These are phyloP conservation scores for Xylariaceae sp. DNA, from an alignment of 2,329 filamentous ascomycete genomes.

Conservation along the genomic window DNA sequence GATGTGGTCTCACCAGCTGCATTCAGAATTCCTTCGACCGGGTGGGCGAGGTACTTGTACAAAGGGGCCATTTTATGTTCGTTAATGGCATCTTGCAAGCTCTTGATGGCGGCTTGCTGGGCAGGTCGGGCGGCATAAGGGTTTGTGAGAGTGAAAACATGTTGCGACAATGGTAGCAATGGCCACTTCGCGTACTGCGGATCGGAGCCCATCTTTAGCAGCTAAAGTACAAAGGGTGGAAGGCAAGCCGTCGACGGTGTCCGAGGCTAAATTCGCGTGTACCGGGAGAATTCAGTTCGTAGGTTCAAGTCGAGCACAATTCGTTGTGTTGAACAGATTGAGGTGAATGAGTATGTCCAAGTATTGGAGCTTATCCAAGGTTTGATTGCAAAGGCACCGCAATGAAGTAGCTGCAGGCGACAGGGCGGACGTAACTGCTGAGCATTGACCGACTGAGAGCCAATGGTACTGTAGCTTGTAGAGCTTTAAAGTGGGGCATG, in stretches of 20 bases:
- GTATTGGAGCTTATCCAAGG: background rate
- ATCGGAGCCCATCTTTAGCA: constrained; percentile 73
- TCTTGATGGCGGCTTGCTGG: constrained; percentile 75
- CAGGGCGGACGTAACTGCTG: constrained; percentile 36
- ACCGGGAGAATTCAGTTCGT: too few species aligned
- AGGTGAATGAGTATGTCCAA: background rate
- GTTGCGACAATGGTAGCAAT: constrained; percentile 79
- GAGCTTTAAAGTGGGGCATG: constrained; percentile 11
- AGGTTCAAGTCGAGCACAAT: background rate
- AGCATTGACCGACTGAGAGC: constrained; percentile 10
- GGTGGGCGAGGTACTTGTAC: constrained; percentile 84
- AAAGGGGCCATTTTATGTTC: constrained; percentile 88
- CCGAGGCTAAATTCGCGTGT: too few species aligned
- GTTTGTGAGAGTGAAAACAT: constrained; percentile 87
- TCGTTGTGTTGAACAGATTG: background rate
- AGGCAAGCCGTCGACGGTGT: too few species aligned
- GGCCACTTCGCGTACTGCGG: constrained; percentile 87
- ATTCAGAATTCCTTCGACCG: constrained; percentile 82
- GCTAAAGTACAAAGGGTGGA: background rate
- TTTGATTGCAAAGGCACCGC: background rate
- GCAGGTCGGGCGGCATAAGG: constrained; percentile 69
- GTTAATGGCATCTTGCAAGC: constrained; percentile 80
- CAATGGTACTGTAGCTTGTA: constrained; percentile 31
- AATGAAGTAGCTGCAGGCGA: constrained; percentile 31
- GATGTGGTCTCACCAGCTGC: constrained; percentile 68